Percentiles rank a stretch among this genome's conserved stretches.
Evolutionary conservation across 345 rosid species (phyloP).

Genomic region (Eucalyptus pauciflora): DNA sequence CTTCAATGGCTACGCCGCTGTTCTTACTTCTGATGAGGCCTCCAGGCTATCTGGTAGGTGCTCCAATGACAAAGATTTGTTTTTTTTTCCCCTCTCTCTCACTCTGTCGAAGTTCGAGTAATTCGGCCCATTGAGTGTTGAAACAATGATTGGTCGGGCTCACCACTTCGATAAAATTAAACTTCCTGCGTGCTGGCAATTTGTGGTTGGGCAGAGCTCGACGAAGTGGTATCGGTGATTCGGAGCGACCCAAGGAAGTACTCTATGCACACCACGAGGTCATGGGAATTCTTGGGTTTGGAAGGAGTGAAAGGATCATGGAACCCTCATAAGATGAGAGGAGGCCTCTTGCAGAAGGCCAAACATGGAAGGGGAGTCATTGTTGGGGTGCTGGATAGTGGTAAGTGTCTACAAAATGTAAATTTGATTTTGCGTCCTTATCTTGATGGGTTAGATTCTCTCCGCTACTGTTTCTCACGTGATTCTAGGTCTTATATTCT

Average conservation of each 20-base stretch:
- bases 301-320: slow-evolving; percentile 1
- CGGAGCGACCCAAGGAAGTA: slow-evolving; percentile 36
- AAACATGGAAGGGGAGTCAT: slow-evolving; percentile 55
- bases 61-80: neutral
- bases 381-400: slow-evolving; percentile 74
- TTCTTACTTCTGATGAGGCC: slow-evolving; percentile 54
- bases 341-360: slow-evolving; percentile 28
- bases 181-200: neutral
- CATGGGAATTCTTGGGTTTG: slow-evolving; percentile 82
- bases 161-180: neutral
- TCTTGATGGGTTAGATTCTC: neutral
- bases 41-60: slow-evolving; percentile 42
- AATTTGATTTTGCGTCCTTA: neutral
- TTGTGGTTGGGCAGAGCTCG: slow-evolving; percentile 22
- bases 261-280: slow-evolving; percentile 68
- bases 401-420: slow-evolving; percentile 9
- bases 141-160: neutral
- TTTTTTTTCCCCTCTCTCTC: neutral
- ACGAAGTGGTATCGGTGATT: slow-evolving; percentile 51
- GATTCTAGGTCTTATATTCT: neutral
- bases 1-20: slow-evolving; percentile 82
- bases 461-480: neutral
- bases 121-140: neutral
- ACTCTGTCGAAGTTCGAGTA: neutral
- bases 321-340: neutral